Evolutionary conservation across 2,329 filamentous ascomycete species (phyloP), one percentile per base, ranked within the genome.

Genomic region (Colletotrichum orbiculare): DNA sequence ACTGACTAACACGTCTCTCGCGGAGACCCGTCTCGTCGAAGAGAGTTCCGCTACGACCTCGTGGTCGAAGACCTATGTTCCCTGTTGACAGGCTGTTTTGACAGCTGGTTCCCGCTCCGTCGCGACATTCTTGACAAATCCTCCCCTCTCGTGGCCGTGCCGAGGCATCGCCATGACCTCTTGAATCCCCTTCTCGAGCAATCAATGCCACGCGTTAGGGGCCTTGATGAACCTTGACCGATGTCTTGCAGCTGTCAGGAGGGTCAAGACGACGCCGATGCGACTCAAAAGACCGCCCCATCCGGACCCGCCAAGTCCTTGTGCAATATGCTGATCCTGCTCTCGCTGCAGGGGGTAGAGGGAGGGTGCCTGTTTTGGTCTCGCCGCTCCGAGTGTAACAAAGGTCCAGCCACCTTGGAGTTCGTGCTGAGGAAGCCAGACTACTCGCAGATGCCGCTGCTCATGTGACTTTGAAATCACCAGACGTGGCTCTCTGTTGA

Each of bases 211-310:
- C 42, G 43, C 35, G 25, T 46, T 37, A 12, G 43, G 46, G 38
- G 34, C 42, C 33, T 53, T 42, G 46, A n/a, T 42, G 42, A 37
- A 45, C 52, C 53, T 50, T 10, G 56, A 55, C 37, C n/a, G 47
- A 62, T 65, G 63, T 62, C 63, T 65, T 57, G 63, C 63, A 62
- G 47, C 63, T 57, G 47, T 53, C 58, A 65, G 63, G 59, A 65
- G 52, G 58, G 52, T 57, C 52, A 35, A 15, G 47, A 62, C 52
- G 9, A 33, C 38, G n/a, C 41, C 57, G 52, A 56, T 57, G 42
- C 35, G 52, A 65, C 52, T 62, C 53, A 48, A 56, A 33, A 34
- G 25, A 25, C 10, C 58, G 17, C 58, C 4, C 58, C 52, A 45
- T 56, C 15, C n/a, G 13, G 59, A 43, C 58, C 58, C 58, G 58